Evolutionary conservation across 2,329 filamentous ascomycete genomes (phyloP).

Genomic region (Coniella vitis): DNA sequence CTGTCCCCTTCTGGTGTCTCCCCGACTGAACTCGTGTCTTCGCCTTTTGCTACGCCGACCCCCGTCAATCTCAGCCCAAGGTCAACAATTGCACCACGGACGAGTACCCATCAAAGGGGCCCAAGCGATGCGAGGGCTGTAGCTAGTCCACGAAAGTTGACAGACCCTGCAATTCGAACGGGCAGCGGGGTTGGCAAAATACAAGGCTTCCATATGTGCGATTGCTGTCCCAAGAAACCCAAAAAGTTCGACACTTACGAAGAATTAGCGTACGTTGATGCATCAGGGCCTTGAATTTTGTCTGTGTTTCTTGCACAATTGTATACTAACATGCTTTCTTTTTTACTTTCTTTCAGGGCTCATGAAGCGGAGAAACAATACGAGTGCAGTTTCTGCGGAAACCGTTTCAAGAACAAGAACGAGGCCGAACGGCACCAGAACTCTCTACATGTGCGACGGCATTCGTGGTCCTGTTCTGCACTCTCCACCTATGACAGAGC

Average conservation of each 20-base stretch:
- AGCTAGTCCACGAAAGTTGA: slow-evolving; percentile 44
- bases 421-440: slow-evolving; percentile 96
- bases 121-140: slow-evolving; percentile 35
- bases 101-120: slow-evolving; percentile 37
- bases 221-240: slow-evolving; percentile 94
- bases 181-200: slow-evolving; percentile 38
- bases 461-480: slow-evolving; percentile 96
- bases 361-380: slow-evolving; percentile 97
- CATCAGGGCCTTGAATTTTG: slow-evolving; percentile 27
- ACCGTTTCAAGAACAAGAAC: slow-evolving; percentile 98
- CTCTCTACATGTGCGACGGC: slow-evolving; percentile 81
- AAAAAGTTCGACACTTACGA: slow-evolving; percentile 87
- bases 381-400: slow-evolving; percentile 84
- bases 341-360: slow-evolving; percentile 43
- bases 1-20: slow-evolving; percentile 44
- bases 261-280: slow-evolving; percentile 82
- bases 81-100: slow-evolving; percentile 34
- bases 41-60: slow-evolving; percentile 42
- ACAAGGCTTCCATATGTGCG: slow-evolving; percentile 62
- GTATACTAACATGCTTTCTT: not conserved
- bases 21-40: slow-evolving; percentile 36
- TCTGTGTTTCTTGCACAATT: not conserved
- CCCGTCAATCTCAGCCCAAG: slow-evolving; percentile 45
- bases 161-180: slow-evolving; percentile 40
- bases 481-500: slow-evolving; percentile 71